Percentiles rank a stretch among this genome's conserved stretches.
Evolutionary conservation across 805 yeast genomes (phyloP).

Genomic region (Kodamaea lidongshanica): DNA sequence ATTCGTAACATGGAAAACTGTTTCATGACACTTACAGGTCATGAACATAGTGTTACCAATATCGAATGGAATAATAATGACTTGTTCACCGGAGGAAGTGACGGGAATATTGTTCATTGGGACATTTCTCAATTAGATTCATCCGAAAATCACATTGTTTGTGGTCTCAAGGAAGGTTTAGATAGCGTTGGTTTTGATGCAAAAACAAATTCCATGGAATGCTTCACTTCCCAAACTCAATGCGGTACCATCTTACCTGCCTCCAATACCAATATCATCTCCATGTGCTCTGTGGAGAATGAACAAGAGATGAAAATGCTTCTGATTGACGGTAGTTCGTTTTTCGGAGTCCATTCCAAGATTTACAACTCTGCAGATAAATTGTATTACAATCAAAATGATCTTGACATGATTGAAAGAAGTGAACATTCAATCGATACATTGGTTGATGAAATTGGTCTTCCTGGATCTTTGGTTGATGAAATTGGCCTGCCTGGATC

Average conservation of each 20-base stretch:
- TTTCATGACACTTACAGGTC: constrained; percentile 49
- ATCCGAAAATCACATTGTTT: constrained; percentile 16
- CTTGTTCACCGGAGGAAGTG: constrained; percentile 54
- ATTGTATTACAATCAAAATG: constrained; percentile 26
- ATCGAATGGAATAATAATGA: constrained; percentile 56
- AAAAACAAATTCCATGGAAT: constrained; percentile 25
- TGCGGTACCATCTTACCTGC: constrained; percentile 63
- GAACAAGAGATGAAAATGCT: constrained; percentile 33
- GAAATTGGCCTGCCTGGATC: background rate
- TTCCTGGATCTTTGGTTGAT: background rate
- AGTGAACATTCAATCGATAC: constrained; percentile 13
- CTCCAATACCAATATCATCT: constrained; percentile 45
- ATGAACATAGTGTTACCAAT: constrained; percentile 46
- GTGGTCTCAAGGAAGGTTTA: constrained; percentile 45
- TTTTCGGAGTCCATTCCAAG: constrained; percentile 50
- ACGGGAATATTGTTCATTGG: constrained; percentile 69
- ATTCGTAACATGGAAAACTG: constrained; percentile 51
- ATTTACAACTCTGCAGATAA: constrained; percentile 25
- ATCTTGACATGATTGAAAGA: constrained; percentile 16
- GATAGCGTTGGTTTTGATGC: constrained; percentile 34
- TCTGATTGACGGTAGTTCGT: constrained; percentile 50
- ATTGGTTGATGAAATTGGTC: constrained; percentile 12
- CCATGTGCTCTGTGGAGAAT: constrained; percentile 33
- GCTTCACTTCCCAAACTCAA: constrained; percentile 37
- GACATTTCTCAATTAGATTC: constrained; percentile 34